phyloP scores from a whole-genome alignment of 2,329 filamentous ascomycete species.

The Orbilia javanica region DNA sequence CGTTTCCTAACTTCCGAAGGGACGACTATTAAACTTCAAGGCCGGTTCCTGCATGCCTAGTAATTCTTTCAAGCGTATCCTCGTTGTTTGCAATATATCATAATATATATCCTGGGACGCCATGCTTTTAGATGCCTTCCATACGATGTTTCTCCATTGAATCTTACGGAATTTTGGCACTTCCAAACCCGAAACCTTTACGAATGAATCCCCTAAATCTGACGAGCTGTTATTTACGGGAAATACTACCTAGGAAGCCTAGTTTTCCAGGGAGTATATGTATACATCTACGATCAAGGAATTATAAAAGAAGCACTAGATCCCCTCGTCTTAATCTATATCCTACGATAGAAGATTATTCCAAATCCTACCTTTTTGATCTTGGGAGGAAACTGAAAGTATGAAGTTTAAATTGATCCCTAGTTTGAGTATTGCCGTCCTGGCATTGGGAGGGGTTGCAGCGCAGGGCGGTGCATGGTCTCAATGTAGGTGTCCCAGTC shows the following conservation, averaged over 20 bases:
- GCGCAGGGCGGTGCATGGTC: constrained; percentile 40
- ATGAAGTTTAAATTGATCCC: constrained; percentile 13
- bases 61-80: not conserved
- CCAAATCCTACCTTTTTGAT: no score
- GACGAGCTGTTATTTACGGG: not conserved
- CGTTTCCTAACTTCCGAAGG: constrained; percentile 6
- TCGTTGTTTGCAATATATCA: not conserved
- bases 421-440: not conserved
- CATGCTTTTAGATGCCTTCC: not conserved
- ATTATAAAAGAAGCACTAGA: not conserved
- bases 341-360: not conserved
- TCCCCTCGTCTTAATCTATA: no score
- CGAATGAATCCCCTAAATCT: not conserved
- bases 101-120: not conserved
- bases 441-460: not conserved
- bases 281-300: not conserved
- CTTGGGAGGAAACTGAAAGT: not conserved
- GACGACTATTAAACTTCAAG: not conserved
- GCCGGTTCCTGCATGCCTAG: not conserved
- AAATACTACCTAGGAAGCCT: not conserved
- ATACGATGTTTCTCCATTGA: no score
- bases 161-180: constrained; percentile 1
- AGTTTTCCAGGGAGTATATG: not conserved
- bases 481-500: constrained; percentile 22
- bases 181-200: not conserved